Percentiles rank a stretch among this genome's conserved stretches.
Conservation (phyloP, 352 stramenopile genomes). For the Phytophthora aleatoria region DNA sequence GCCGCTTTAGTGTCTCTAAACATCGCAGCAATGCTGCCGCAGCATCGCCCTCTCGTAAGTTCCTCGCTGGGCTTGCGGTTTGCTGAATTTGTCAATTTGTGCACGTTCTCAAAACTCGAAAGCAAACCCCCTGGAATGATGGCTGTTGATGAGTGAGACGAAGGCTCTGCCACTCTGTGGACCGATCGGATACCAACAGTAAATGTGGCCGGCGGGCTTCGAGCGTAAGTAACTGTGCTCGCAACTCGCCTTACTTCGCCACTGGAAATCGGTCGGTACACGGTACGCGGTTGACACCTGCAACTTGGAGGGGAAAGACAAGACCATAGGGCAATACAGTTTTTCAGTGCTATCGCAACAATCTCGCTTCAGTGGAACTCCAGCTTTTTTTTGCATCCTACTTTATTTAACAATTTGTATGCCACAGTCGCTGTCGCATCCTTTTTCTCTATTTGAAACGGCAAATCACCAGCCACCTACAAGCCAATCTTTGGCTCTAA, state of each 20-base stretch:
- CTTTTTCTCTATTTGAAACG: constrained; percentile 26
- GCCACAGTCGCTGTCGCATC: constrained; percentile 1
- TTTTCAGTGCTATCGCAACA: constrained; percentile 6
- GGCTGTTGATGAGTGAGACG: not conserved
- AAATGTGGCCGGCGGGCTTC: constrained; percentile 12
- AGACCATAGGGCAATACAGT: constrained; percentile 8
- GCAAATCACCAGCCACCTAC: constrained; percentile 6
- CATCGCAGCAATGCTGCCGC: not conserved
- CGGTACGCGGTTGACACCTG: not conserved
- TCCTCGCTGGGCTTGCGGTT: not conserved
- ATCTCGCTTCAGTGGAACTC: not conserved
- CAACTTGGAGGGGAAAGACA: constrained; percentile 14
- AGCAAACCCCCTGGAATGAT: constrained; percentile 12
- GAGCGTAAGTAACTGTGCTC: constrained; percentile 22
- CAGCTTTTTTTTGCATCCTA: not conserved
- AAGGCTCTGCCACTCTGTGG: not conserved
- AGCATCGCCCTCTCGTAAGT: not conserved
- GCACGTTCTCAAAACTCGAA: constrained; percentile 14
- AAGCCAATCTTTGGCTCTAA: constrained; percentile 28
- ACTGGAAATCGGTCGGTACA: not conserved
- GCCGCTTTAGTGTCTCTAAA: constrained; percentile 4
- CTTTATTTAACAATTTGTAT: constrained; percentile 1
- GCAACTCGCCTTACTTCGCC: constrained; percentile 7
- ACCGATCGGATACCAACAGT: not conserved
- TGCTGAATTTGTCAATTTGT: constrained; percentile 14